Percentiles rank a stretch among this genome's conserved stretches.
phyloP scores from a whole-genome alignment of 306 rosid genomes.

The Citrullus colocynthis region DNA sequence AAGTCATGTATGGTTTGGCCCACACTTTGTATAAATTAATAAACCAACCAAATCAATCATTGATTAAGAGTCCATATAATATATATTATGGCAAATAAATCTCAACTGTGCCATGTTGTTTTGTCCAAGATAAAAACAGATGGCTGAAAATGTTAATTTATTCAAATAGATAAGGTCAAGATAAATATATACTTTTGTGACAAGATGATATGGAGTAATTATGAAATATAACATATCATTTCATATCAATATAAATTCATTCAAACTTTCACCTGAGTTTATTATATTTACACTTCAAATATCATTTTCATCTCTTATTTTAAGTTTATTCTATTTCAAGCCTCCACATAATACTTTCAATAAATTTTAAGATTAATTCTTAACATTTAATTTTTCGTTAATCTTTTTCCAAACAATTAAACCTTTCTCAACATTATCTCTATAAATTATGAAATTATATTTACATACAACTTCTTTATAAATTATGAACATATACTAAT shows the following conservation, averaged over 20 bases:
- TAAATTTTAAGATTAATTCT: too few relatives aligned
- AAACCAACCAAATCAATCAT: slow-evolving; percentile 1
- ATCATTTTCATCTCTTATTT: too few relatives aligned
- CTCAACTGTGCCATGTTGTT: not conserved
- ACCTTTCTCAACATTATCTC: too few relatives aligned
- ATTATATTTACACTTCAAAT: too few relatives aligned
- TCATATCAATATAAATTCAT: not conserved
- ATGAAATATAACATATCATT: not conserved
- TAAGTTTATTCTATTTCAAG: too few relatives aligned
- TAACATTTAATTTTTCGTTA: too few relatives aligned
- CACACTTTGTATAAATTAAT: not conserved
- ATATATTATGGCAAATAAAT: not conserved
- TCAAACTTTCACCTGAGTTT: too few relatives aligned
- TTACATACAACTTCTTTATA: too few relatives aligned
- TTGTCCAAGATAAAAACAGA: not conserved
- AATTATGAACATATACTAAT: too few relatives aligned
- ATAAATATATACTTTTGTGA: not conserved
- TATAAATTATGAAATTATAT: too few relatives aligned
- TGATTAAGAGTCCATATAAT: not conserved
- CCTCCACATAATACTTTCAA: too few relatives aligned
- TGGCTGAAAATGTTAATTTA: not conserved
- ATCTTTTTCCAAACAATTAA: too few relatives aligned
- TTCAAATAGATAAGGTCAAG: not conserved
- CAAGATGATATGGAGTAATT: not conserved
- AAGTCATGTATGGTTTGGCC: not conserved